Percentiles rank a stretch among this genome's conserved stretches.
phyloP scores from a whole-genome alignment of 2,329 filamentous ascomycete species.

The Talaromyces sp. region DNA sequence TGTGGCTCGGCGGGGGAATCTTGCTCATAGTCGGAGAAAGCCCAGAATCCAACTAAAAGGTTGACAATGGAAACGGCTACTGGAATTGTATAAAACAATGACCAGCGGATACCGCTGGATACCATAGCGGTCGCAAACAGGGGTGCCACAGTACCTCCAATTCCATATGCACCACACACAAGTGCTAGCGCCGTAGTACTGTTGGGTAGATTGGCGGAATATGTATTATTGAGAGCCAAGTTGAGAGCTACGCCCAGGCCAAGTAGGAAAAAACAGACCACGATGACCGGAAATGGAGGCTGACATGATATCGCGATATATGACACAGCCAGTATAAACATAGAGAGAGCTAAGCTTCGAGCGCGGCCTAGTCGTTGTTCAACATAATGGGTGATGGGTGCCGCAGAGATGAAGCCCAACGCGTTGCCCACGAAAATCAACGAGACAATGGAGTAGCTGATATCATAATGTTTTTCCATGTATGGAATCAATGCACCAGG shows the following conservation, averaged over 20 bases:
- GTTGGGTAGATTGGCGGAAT: slow-evolving; percentile 56
- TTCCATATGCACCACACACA: slow-evolving; percentile 50
- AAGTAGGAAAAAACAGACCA: slow-evolving; percentile 69
- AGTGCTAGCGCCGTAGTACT: slow-evolving; percentile 52
- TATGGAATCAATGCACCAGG: slow-evolving; percentile 80
- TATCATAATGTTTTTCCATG: slow-evolving; percentile 73
- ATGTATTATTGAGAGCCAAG: slow-evolving; percentile 60
- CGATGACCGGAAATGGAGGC: slow-evolving; percentile 71
- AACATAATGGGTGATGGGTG: slow-evolving; percentile 68
- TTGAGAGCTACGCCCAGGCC: slow-evolving; percentile 56
- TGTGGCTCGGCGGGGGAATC: slow-evolving; percentile 55
- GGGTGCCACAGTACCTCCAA: slow-evolving; percentile 67
- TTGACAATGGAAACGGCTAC: slow-evolving; percentile 62
- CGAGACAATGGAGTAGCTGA: slow-evolving; percentile 78
- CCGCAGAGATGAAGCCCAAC: slow-evolving; percentile 73
- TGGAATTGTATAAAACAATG: slow-evolving; percentile 71
- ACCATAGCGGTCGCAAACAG: slow-evolving; percentile 75
- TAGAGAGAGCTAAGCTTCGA: slow-evolving; percentile 62
- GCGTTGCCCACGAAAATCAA: slow-evolving; percentile 81
- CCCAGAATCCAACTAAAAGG: slow-evolving; percentile 63
- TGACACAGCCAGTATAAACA: slow-evolving; percentile 61
- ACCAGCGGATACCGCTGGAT: slow-evolving; percentile 65
- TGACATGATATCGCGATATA: slow-evolving; percentile 68
- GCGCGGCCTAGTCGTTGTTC: slow-evolving; percentile 66
- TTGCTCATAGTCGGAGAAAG: slow-evolving; percentile 70